These are phyloP conservation scores for Phytophthora chlamydospora DNA, from an alignment of 352 stramenopile genomes.

Conservation along the genomic window DNA sequence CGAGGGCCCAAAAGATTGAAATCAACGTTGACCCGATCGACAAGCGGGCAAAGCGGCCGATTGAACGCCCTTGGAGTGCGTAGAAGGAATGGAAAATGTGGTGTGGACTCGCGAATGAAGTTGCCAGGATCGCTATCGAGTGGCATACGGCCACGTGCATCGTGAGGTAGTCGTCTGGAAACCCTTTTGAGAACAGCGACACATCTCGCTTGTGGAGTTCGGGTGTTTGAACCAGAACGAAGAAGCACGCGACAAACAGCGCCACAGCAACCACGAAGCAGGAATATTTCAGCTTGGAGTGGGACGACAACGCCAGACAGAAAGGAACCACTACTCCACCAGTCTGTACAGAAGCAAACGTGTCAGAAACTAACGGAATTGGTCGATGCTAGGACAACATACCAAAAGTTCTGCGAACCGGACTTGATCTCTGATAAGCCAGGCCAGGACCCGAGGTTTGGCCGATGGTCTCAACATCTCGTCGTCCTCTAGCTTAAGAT, in stretches of 20 bases:
- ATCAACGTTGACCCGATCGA: conserved; percentile 38
- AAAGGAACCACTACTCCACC: conserved; percentile 46
- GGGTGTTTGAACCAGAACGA: conserved; percentile 36
- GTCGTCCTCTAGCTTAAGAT: conserved; percentile 40
- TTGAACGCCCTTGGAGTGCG: conserved; percentile 42
- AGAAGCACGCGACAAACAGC: conserved; percentile 36
- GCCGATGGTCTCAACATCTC: conserved; percentile 17
- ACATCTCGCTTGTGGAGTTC: conserved; percentile 35
- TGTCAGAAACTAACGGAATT: neutral
- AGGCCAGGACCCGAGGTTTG: conserved; percentile 15
- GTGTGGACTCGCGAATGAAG: conserved; percentile 49
- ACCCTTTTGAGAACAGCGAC: conserved; percentile 31
- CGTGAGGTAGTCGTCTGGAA: conserved; percentile 48
- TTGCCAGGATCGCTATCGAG: conserved; percentile 53
- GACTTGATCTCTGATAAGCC: conserved; percentile 40
- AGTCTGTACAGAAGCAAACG: conserved; percentile 25
- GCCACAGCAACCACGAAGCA: conserved; percentile 30
- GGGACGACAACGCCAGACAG: conserved; percentile 40
- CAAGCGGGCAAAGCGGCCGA: conserved; percentile 39
- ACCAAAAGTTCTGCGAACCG: conserved; percentile 46
- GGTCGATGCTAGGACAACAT: conserved; percentile 8
- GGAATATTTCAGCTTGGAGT: conserved; percentile 35
- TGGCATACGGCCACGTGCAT: conserved; percentile 58
- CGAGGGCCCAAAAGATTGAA: conserved; percentile 41
- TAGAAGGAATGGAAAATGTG: conserved; percentile 67